These are phyloP conservation scores for Metarhizium humberi DNA, from an alignment of 2,329 filamentous ascomycete species.

Conservation along the genomic window DNA sequence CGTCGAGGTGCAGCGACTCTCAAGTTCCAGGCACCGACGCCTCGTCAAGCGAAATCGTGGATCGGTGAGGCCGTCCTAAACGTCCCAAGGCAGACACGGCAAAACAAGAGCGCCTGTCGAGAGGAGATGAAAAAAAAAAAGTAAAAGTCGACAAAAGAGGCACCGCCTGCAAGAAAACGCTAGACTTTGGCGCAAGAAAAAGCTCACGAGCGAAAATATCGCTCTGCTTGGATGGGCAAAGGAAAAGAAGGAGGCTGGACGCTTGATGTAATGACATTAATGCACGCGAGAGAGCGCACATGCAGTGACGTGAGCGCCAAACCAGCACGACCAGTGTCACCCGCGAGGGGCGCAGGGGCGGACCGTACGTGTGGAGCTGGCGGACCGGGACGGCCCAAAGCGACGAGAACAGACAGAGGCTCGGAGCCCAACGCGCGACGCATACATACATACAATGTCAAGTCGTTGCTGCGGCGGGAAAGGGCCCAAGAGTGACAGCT, in stretches of 20 bases:
- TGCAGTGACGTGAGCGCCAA: background rate
- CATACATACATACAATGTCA: background rate
- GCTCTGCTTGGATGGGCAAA: background rate
- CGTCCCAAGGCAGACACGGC: background rate
- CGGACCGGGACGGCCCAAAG: slow-evolving; percentile 6
- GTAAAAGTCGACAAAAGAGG: no score
- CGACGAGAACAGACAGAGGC: background rate
- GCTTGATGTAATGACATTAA: background rate
- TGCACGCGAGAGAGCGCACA: no score
- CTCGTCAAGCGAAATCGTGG: background rate
- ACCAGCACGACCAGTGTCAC: background rate
- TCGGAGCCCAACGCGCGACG: background rate
- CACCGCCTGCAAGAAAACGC: no score
- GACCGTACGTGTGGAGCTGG: background rate
- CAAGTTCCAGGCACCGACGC: background rate
- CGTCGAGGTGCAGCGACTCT: background rate
- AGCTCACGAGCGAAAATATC: background rate
- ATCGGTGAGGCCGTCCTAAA: background rate
- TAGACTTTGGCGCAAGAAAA: no score
- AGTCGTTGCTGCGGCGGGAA: no score
- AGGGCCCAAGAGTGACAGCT: no score
- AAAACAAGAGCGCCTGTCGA: background rate
- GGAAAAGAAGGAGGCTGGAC: background rate
- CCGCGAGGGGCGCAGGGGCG: background rate
- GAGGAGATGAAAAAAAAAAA: background rate